These are phyloP conservation scores for Xylariaceae sp. DNA, from an alignment of 2,329 filamentous ascomycete genomes.

Conservation along the genomic window DNA sequence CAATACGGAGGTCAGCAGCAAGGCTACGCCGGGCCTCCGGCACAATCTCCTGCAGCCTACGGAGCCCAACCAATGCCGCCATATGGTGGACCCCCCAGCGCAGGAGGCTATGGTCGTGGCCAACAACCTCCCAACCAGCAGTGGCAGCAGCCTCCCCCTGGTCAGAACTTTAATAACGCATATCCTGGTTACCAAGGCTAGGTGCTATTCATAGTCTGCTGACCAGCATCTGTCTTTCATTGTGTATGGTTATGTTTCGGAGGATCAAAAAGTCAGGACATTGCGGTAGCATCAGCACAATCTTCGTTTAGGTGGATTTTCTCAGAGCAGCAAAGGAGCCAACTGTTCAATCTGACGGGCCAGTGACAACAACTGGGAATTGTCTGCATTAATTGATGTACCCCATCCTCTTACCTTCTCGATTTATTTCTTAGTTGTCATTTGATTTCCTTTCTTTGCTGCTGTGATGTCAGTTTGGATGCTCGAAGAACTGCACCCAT, in stretches of 20 bases:
- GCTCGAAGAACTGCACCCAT: conserved; percentile 15
- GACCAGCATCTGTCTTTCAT: conserved; percentile 1
- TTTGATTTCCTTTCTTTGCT: conserved; percentile 23
- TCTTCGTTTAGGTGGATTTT: conserved; percentile 3
- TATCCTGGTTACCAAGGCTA: conserved; percentile 62
- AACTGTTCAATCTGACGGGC: not conserved
- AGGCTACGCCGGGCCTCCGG: conserved; percentile 59
- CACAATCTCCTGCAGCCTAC: conserved; percentile 59
- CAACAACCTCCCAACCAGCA: conserved; percentile 54
- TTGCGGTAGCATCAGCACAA: conserved; percentile 9
- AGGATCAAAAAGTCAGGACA: conserved; percentile 7
- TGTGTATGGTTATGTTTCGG: conserved; percentile 5
- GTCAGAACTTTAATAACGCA: conserved; percentile 58
- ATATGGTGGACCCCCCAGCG: conserved; percentile 68
- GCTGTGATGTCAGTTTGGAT: conserved; percentile 22
- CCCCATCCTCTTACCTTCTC: conserved; percentile 12
- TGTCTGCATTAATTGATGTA: conserved; percentile 9
- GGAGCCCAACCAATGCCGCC: conserved; percentile 67
- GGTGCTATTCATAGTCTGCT: conserved; percentile 1
- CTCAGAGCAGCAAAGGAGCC: not conserved
- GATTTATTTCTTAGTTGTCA: conserved; percentile 20
- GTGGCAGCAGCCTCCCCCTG: conserved; percentile 48
- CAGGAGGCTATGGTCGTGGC: conserved; percentile 81
- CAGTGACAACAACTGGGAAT: too few relatives aligned
- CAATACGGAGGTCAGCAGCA: conserved; percentile 64